Conservation (phyloP, 73 alveolate genomes). For the Symbiodinium natans region DNA sequence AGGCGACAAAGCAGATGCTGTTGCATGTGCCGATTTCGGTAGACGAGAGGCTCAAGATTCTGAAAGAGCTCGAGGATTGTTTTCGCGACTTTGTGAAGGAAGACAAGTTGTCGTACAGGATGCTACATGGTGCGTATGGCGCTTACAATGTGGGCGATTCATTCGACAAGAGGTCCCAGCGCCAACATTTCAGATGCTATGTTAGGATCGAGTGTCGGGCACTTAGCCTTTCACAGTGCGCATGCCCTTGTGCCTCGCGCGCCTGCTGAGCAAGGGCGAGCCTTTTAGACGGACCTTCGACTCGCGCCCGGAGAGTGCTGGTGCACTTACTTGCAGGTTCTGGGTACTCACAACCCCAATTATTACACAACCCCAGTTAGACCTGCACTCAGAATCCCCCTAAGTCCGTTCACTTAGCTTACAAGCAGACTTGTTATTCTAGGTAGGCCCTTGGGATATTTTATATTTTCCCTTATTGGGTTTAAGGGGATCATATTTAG, state of each 20-base stretch:
- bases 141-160: not conserved
- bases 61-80: not conserved
- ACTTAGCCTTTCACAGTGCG: not conserved
- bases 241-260: not conserved
- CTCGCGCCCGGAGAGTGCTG: too few species aligned
- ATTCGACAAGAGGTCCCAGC: not conserved
- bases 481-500: too few species aligned
- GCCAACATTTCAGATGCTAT: not conserved
- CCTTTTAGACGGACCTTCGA: too few species aligned
- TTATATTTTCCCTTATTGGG: too few species aligned
- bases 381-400: too few species aligned
- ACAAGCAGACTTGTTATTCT: too few species aligned
- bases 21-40: not conserved
- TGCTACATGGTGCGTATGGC: not conserved
- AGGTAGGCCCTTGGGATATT: too few species aligned
- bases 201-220: not conserved
- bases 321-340: too few species aligned
- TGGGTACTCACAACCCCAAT: too few species aligned
- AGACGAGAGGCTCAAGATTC: too few species aligned
- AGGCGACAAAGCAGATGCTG: not conserved
- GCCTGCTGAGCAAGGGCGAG: not conserved
- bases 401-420: too few species aligned
- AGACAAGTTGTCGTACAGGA: not conserved
- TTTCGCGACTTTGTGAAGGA: not conserved
- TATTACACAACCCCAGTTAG: too few species aligned